phyloP scores from a whole-genome alignment of 305 asterid genomes.

The Galium porrigens region DNA sequence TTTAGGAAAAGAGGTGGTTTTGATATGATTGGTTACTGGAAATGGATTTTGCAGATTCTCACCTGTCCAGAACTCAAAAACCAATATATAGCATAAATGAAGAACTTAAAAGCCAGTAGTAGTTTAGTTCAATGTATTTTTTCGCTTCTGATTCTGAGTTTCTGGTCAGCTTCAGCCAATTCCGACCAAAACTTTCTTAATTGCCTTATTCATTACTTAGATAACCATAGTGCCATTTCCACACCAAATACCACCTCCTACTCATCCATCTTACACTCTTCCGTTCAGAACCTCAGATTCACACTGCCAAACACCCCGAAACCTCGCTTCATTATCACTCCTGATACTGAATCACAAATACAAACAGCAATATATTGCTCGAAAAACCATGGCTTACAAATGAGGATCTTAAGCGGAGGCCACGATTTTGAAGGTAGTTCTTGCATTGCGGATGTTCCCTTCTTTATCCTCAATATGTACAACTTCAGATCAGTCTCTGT shows the following conservation, averaged over 20 bases:
- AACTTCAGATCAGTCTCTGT: constrained; percentile 18
- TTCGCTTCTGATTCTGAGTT: constrained; percentile 3
- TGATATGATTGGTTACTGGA: background rate
- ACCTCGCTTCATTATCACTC: constrained; percentile 14
- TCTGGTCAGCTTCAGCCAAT: background rate
- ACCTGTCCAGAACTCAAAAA: background rate
- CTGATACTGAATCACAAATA: constrained; percentile 22
- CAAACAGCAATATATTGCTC: constrained; percentile 24
- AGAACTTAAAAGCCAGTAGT: background rate
- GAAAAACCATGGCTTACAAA: constrained; percentile 23
- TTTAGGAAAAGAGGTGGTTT: background rate
- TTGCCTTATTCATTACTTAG: background rate
- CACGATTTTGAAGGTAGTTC: constrained; percentile 37
- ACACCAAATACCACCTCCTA: constrained; percentile 11
- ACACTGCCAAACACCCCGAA: constrained; percentile 9
- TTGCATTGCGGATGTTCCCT: constrained; percentile 19
- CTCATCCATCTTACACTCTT: constrained; percentile 4
- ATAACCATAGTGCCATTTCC: background rate
- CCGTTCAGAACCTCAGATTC: constrained; percentile 9
- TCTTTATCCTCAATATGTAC: constrained; percentile 24
- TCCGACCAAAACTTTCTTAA: background rate
- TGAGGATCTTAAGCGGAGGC: constrained; percentile 34
- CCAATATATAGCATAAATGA: constrained; percentile 2
- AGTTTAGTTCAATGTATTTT: background rate
- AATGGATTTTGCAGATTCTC: constrained; percentile 38